Evolutionary conservation across 352 stramenopile genomes (phyloP).

Genomic region (Thalassiosira ordinaria): DNA sequence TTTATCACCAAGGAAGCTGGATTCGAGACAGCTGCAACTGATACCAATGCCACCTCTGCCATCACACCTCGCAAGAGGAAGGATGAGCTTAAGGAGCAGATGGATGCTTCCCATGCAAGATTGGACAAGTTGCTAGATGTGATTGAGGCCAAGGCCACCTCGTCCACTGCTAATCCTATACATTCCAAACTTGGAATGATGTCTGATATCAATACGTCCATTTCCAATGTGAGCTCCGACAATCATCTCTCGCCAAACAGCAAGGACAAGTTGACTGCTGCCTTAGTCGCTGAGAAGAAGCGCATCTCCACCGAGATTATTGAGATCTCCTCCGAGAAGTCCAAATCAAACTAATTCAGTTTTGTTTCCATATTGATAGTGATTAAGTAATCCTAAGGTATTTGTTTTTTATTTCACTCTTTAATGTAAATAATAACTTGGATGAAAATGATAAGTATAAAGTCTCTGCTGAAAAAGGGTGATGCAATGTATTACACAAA

Average conservation of each 20-base stretch:
- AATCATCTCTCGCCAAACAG: background rate
- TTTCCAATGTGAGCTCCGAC: too few relatives aligned
- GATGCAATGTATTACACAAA: too few relatives aligned
- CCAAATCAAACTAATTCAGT: too few relatives aligned
- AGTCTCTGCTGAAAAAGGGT: too few relatives aligned
- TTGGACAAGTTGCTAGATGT: conserved; percentile 3
- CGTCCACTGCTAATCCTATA: background rate
- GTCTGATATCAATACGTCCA: background rate
- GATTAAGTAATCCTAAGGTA: too few relatives aligned
- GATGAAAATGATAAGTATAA: too few relatives aligned
- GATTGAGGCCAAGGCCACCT: background rate
- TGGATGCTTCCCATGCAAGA: background rate
- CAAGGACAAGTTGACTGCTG: conserved; percentile 1
- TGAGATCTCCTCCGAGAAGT: too few relatives aligned
- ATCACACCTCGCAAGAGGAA: background rate
- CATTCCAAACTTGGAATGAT: background rate
- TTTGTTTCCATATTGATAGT: too few relatives aligned
- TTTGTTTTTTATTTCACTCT: too few relatives aligned
- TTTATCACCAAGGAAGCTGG: conserved; percentile 4
- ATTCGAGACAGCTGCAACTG: background rate
- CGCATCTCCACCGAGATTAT: background rate
- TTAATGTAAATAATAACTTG: too few relatives aligned
- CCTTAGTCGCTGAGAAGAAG: background rate
- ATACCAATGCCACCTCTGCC: too few relatives aligned
- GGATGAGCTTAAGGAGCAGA: background rate